Percentiles rank a stretch among this genome's conserved stretches.
Evolutionary conservation across 129 eudicot genomes (phyloP).

Genomic region (Mikania micrantha): DNA sequence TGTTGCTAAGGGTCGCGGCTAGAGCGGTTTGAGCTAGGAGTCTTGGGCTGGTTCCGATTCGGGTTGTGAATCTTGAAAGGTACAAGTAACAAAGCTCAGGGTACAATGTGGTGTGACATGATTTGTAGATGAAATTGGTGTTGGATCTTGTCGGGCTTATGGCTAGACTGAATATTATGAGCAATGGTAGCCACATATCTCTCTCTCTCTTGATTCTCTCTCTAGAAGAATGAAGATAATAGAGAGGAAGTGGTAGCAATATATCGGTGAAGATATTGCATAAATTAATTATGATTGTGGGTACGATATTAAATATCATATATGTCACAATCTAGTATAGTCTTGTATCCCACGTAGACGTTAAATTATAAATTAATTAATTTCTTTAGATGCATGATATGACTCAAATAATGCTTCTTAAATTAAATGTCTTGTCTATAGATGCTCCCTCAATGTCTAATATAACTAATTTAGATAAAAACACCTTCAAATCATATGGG

Average conservation of each 20-base stretch:
- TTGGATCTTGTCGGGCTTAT: slow-evolving; percentile 18
- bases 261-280: slow-evolving; percentile 24
- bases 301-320: slow-evolving; percentile 14
- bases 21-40: slow-evolving; percentile 34
- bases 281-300: slow-evolving; percentile 22
- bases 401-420: too few species aligned
- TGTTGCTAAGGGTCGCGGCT: slow-evolving; percentile 27
- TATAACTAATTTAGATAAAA: too few species aligned
- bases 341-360: too few species aligned
- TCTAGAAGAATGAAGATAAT: slow-evolving; percentile 20
- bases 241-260: slow-evolving; percentile 14
- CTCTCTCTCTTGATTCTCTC: not conserved
- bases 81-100: slow-evolving; percentile 36
- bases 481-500: too few species aligned
- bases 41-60: slow-evolving; percentile 34
- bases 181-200: slow-evolving; percentile 22
- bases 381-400: too few species aligned
- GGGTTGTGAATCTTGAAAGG: slow-evolving; percentile 21
- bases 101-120: slow-evolving; percentile 42
- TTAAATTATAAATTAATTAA: too few species aligned
- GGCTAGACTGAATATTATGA: slow-evolving; percentile 23
- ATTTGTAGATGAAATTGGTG: slow-evolving; percentile 30
- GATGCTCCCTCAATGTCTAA: too few species aligned
- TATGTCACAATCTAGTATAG: slow-evolving; percentile 4
- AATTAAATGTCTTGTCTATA: too few species aligned